Evolutionary conservation across 179 eudicot species (phyloP).

Genomic region (Kewa caespitosa): DNA sequence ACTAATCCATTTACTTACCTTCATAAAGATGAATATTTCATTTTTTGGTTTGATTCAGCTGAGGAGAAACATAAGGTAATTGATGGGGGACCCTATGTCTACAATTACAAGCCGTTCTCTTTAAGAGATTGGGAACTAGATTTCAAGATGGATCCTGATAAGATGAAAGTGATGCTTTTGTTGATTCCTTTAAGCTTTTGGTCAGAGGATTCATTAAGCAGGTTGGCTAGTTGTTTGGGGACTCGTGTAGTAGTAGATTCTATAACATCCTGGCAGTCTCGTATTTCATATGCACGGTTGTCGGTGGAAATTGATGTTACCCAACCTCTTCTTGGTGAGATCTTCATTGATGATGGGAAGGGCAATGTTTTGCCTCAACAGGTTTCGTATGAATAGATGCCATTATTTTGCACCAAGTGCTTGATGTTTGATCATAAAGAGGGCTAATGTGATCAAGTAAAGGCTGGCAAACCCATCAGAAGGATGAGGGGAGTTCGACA

Average conservation of each 20-base stretch:
- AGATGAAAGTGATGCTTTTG: not conserved
- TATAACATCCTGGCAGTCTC: not conserved
- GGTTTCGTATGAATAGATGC: not conserved
- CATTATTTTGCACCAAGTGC: not conserved
- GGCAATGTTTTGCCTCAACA: not conserved
- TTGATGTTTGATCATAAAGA: too few species aligned
- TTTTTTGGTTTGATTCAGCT: not conserved
- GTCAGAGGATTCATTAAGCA: not conserved
- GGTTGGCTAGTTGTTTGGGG: not conserved
- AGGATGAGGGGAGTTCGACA: too few species aligned
- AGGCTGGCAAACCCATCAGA: too few species aligned
- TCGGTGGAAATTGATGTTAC: not conserved
- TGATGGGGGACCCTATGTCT: not conserved
- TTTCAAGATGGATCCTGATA: not conserved
- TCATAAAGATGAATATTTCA: not conserved
- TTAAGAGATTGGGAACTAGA: not conserved
- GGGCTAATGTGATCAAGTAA: too few species aligned
- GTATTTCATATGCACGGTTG: not conserved
- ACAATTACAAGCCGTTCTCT: not conserved
- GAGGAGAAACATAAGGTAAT: not conserved
- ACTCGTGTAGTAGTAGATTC: not conserved
- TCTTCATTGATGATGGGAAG: not conserved
- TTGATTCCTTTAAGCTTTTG: not conserved
- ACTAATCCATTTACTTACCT: not conserved
- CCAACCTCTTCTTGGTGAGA: not conserved